These are phyloP conservation scores for Saprolegnia diclina DNA, from an alignment of 352 stramenopile species.

Conservation along the genomic window DNA sequence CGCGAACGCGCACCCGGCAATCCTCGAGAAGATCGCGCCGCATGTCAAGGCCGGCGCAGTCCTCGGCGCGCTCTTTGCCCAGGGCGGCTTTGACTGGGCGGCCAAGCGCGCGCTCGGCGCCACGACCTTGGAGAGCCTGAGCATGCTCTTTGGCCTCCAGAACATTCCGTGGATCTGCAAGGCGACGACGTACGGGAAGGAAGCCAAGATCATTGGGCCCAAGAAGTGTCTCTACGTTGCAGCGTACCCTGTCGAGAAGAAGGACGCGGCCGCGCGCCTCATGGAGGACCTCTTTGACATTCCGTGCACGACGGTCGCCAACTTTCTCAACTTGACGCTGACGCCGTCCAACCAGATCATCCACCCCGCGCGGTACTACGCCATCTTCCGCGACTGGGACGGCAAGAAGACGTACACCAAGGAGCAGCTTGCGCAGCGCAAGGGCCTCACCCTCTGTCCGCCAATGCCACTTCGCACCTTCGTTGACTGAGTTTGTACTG, in stretches of 20 bases:
- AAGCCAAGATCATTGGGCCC: slow-evolving; percentile 85
- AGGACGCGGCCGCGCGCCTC: slow-evolving; percentile 60
- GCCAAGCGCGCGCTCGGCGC: slow-evolving; percentile 81
- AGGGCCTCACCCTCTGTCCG: slow-evolving; percentile 85
- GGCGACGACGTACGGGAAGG: slow-evolving; percentile 55
- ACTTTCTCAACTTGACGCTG: slow-evolving; percentile 91
- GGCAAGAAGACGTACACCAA: slow-evolving; percentile 80
- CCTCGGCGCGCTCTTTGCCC: slow-evolving; percentile 85
- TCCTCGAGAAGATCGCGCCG: slow-evolving; percentile 67
- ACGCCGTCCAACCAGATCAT: slow-evolving; percentile 93
- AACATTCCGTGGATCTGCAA: slow-evolving; percentile 95
- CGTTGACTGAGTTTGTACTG: too few relatives aligned
- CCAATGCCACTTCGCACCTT: too few relatives aligned
- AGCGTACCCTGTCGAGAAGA: slow-evolving; percentile 85
- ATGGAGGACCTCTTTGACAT: slow-evolving; percentile 90
- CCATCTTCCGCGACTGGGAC: slow-evolving; percentile 91
- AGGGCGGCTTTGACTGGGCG: slow-evolving; percentile 91
- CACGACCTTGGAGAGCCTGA: slow-evolving; percentile 31
- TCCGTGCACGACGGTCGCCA: slow-evolving; percentile 84
- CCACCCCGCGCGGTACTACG: slow-evolving; percentile 88
- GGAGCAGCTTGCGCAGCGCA: slow-evolving; percentile 77
- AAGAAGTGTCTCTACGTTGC: slow-evolving; percentile 89
- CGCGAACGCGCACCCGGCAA: slow-evolving; percentile 80
- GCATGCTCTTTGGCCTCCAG: slow-evolving; percentile 83
- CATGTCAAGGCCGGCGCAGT: slow-evolving; percentile 82